These are phyloP conservation scores for Lophium mytilinum DNA, from an alignment of 495 filamentous ascomycete species.

Conservation along the genomic window DNA sequence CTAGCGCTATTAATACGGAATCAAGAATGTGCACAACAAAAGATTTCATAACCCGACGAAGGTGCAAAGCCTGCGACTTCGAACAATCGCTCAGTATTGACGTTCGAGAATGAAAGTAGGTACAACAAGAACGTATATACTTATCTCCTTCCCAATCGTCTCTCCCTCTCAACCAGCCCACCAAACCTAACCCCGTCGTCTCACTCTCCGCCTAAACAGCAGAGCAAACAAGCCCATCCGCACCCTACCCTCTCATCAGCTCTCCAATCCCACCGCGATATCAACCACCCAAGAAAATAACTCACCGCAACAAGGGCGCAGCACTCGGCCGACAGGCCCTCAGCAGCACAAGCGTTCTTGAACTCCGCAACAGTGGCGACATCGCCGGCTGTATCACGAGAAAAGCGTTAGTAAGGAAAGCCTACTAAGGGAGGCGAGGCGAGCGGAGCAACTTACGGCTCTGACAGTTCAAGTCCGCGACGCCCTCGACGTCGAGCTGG, in stretches of 20 bases:
- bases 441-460: neutral
- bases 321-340: conserved; percentile 1
- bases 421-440: neutral
- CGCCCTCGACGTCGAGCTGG: conserved; percentile 3
- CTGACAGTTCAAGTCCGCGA: conserved; percentile 5
- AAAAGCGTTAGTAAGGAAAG: neutral
- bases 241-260: neutral
- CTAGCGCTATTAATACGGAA: too few species aligned
- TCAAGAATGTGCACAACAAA: too few species aligned
- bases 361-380: conserved; percentile 1
- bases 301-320: neutral
- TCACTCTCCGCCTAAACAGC: neutral
- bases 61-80: too few species aligned
- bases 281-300: neutral
- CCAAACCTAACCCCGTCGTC: too few species aligned
- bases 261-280: too few species aligned
- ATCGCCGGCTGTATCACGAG: neutral
- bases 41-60: too few species aligned
- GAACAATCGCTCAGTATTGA: too few species aligned
- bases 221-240: conserved; percentile 7
- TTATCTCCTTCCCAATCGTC: too few species aligned
- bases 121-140: too few species aligned
- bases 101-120: too few species aligned
- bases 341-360: neutral
- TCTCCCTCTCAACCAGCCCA: too few species aligned